These are phyloP conservation scores for Leccinum obscurum DNA, from an alignment of 768 basidiomycete species.

Conservation along the genomic window DNA sequence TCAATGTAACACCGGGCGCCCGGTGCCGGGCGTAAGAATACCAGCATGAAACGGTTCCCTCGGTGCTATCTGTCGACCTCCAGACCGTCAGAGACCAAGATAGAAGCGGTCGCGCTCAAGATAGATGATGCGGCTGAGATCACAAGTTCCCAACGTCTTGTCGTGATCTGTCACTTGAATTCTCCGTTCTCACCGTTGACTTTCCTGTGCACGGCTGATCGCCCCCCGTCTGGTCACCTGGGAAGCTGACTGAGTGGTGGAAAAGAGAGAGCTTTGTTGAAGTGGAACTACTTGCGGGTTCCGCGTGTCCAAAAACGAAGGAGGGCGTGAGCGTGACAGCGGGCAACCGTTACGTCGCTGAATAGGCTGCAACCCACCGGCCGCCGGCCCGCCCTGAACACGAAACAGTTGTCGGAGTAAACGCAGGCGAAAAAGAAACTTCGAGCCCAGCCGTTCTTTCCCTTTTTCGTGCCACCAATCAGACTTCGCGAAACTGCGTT, in stretches of 20 bases:
- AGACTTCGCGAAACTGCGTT: conserved; percentile 1
- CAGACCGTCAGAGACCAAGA: conserved; percentile 12
- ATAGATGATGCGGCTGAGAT: conserved; percentile 13
- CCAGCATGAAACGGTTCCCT: conserved; percentile 11
- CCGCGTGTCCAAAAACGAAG: conserved; percentile 1
- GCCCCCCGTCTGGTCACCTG: conserved; percentile 3
- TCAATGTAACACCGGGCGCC: conserved; percentile 11
- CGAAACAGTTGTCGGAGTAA: conserved; percentile 1
- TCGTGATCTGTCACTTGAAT: conserved; percentile 3
- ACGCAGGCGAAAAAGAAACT: not conserved
- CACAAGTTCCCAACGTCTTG: conserved; percentile 5
- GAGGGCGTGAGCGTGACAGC: conserved; percentile 8
- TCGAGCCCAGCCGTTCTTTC: conserved; percentile 1
- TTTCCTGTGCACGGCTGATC: conserved; percentile 10
- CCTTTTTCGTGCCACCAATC: conserved; percentile 19
- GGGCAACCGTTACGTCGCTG: conserved; percentile 15
- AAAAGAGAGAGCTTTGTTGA: not conserved
- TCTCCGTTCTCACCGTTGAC: conserved; percentile 16
- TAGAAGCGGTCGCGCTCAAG: conserved; percentile 11
- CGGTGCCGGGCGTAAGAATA: conserved; percentile 22
- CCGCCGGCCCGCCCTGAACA: conserved; percentile 5
- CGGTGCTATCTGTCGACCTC: conserved; percentile 5
- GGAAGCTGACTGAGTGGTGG: conserved; percentile 3
- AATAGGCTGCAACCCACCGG: conserved; percentile 18
- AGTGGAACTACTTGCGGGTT: not conserved